phyloP scores from a whole-genome alignment of 768 basidiomycete species.

The Chiua virens region DNA sequence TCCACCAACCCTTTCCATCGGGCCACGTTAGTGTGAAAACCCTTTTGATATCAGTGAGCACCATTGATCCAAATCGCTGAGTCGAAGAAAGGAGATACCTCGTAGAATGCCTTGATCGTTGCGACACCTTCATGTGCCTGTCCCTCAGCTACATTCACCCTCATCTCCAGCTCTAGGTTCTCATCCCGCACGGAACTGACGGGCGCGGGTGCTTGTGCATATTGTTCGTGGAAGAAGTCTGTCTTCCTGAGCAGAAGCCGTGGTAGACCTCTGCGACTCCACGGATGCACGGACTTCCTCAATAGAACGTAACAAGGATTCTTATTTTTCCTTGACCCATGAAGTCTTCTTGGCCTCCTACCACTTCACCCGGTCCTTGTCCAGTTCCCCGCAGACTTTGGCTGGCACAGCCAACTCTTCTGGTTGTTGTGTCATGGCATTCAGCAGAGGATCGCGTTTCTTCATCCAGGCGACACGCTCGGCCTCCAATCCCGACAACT shows the following conservation, averaged over 20 bases:
- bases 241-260: slow-evolving; percentile 43
- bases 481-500: slow-evolving; percentile 15
- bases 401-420: slow-evolving; percentile 8
- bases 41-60: slow-evolving; percentile 19
- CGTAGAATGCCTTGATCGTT: slow-evolving; percentile 49
- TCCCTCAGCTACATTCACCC: slow-evolving; percentile 47
- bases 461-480: slow-evolving; percentile 19
- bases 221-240: slow-evolving; percentile 58
- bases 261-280: slow-evolving; percentile 31
- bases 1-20: slow-evolving; percentile 47
- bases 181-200: slow-evolving; percentile 46
- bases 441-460: slow-evolving; percentile 10
- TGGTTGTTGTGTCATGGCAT: slow-evolving; percentile 1
- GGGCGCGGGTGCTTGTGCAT: slow-evolving; percentile 50
- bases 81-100: slow-evolving; percentile 20
- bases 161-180: slow-evolving; percentile 50
- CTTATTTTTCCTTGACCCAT: slow-evolving; percentile 27
- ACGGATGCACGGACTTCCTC: slow-evolving; percentile 17
- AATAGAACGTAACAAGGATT: slow-evolving; percentile 11
- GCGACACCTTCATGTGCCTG: slow-evolving; percentile 57
- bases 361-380: slow-evolving; percentile 17
- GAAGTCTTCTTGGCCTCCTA: slow-evolving; percentile 7
- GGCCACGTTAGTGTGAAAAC: slow-evolving; percentile 46
- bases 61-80: too few relatives aligned
- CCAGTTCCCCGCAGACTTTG: slow-evolving; percentile 8